Evolutionary conservation across 441 rosid species (phyloP), one percentile per base, ranked within the genome.

Genomic region (Aleurites moluccanus): DNA sequence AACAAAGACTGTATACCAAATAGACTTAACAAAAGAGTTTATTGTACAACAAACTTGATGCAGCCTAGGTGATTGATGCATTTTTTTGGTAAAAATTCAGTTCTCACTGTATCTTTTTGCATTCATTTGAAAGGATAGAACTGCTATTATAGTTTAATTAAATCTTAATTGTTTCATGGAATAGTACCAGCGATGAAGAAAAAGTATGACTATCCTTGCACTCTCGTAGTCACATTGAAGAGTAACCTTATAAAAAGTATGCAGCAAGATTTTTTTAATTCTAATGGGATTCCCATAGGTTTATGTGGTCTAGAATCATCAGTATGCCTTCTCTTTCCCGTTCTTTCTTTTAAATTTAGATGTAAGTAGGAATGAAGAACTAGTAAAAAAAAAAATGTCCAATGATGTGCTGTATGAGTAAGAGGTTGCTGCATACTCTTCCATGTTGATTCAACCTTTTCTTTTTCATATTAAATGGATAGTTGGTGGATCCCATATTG

Each of bases 11-110:
- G 33, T 49, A 30, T 28, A 10, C 56, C 35, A 60, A 25, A 47
- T 59, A 18, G 27, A 18, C 40, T 16, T 27, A 25, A 60, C 10
- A 6, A 11, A 10, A 5, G 10, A 33, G 67, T 60, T 21, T 73
- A 40, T 64, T 38, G 13, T 42, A 64, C 23, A 23, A 38, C 6
- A 52, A 38, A n/a, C 23, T 42, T 73, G 64, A 50, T 13, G 6
- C 7, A 28, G 20, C 16, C 64, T 64, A 73, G 53, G 40, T 65
- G 3, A 42, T 15, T 52, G 64, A 50, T 73, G 38, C 64, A 64
- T 11, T 6, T 52, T 38, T 55, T 10, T 21, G 16, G 27, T 38
- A 63, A n/a, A 62, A 47, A 62, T 11, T 33, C 2, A 57, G 33
- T 11, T 14, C 9, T 50, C 7, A n/a, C 74, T 40, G 6, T 70